phyloP scores from a whole-genome alignment of 1,139 yeast genomes.

The Wickerhamomyces sp. region DNA sequence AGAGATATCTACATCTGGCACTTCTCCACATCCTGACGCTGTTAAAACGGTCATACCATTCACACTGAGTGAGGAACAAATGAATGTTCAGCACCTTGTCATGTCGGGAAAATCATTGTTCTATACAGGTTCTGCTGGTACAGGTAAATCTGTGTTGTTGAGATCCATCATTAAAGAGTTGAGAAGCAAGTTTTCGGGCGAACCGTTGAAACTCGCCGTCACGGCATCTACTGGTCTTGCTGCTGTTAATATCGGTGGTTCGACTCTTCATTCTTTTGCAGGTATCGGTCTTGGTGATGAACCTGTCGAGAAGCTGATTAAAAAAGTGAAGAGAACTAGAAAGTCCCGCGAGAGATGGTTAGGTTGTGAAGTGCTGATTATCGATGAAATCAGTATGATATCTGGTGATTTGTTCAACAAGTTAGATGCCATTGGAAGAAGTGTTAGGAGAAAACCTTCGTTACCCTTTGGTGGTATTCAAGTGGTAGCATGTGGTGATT shows the following conservation, averaged over 20 bases:
- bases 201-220: constrained; percentile 58
- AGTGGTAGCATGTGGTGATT: constrained; percentile 80
- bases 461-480: constrained; percentile 89
- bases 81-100: constrained; percentile 60
- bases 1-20: not conserved
- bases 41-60: constrained; percentile 30
- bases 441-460: constrained; percentile 37
- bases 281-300: constrained; percentile 78
- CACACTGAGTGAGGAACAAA: constrained; percentile 64
- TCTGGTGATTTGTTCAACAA: constrained; percentile 72
- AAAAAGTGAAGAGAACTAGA: constrained; percentile 50
- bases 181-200: constrained; percentile 39
- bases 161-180: constrained; percentile 64
- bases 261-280: constrained; percentile 78
- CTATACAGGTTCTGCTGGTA: constrained; percentile 95
- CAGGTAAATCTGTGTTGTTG: constrained; percentile 83
- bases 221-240: constrained; percentile 94
- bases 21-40: not conserved
- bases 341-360: constrained; percentile 60
- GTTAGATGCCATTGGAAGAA: constrained; percentile 58
- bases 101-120: constrained; percentile 59
- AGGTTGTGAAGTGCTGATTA: constrained; percentile 54
- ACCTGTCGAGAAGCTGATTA: constrained; percentile 37
- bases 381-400: constrained; percentile 90
- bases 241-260: constrained; percentile 88